Evolutionary conservation across 352 stramenopile genomes (phyloP).

Genomic region (Globisporangium paroecandrum): DNA sequence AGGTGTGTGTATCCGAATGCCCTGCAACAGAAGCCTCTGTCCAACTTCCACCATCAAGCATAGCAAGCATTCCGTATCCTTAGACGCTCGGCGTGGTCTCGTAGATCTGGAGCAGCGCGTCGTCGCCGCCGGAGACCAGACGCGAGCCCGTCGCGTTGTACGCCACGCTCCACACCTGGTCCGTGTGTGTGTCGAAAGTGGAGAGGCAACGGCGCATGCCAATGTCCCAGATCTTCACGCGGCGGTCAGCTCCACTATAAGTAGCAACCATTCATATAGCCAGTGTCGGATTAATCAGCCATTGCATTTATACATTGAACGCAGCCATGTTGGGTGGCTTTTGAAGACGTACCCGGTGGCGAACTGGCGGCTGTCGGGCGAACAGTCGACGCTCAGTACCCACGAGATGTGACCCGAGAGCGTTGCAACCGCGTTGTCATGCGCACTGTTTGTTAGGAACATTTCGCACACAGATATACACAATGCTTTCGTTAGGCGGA

Average conservation of each 20-base stretch:
- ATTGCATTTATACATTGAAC: neutral
- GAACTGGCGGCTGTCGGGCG: constrained; percentile 81
- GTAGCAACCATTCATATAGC: neutral
- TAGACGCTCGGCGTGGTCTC: constrained; percentile 61
- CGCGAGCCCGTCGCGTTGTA: constrained; percentile 85
- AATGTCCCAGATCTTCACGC: constrained; percentile 93
- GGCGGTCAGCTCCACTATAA: constrained; percentile 73
- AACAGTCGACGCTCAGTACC: constrained; percentile 85
- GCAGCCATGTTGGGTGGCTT: neutral
- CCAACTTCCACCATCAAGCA: too few species aligned
- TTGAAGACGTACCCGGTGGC: constrained; percentile 57
- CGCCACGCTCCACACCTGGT: constrained; percentile 90
- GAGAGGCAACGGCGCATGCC: constrained; percentile 83
- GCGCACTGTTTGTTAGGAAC: constrained; percentile 27
- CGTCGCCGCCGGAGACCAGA: constrained; percentile 87
- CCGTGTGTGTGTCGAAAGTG: constrained; percentile 88
- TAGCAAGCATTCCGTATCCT: neutral
- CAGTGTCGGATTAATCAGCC: neutral
- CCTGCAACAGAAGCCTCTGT: neutral
- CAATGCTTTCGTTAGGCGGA: neutral
- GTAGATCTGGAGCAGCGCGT: constrained; percentile 88
- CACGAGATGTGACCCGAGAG: constrained; percentile 88
- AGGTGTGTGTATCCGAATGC: neutral
- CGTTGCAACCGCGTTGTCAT: constrained; percentile 77
- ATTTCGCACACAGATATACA: neutral